phyloP scores from a whole-genome alignment of 2,329 filamentous ascomycete species.

The Biscogniauxia marginata region DNA sequence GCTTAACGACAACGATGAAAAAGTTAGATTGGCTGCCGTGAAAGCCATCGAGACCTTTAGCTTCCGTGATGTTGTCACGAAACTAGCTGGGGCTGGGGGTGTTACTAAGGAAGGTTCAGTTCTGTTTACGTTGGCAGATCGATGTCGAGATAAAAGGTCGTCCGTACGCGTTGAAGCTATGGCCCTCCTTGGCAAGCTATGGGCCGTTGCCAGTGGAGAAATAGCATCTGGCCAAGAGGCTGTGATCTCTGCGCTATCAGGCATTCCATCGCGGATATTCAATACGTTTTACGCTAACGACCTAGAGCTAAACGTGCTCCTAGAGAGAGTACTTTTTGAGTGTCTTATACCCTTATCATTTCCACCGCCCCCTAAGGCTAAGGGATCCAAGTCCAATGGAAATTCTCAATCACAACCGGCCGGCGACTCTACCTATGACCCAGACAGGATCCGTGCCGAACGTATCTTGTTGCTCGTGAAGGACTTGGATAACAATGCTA shows the following conservation, averaged over 20 bases:
- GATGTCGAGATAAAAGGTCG: constrained; percentile 82
- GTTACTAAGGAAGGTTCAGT: constrained; percentile 75
- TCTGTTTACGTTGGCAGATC: constrained; percentile 77
- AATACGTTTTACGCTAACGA: constrained; percentile 91
- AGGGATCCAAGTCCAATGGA: constrained; percentile 61
- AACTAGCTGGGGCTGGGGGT: constrained; percentile 74
- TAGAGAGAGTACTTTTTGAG: constrained; percentile 85
- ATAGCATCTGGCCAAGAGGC: constrained; percentile 79
- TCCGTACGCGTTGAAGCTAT: constrained; percentile 84
- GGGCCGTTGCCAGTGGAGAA: constrained; percentile 90
- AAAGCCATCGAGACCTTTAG: constrained; percentile 78
- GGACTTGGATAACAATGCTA: constrained; percentile 73
- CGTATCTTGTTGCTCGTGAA: constrained; percentile 80
- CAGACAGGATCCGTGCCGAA: constrained; percentile 77
- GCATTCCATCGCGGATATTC: constrained; percentile 81
- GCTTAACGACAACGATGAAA: constrained; percentile 85
- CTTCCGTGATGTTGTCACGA: constrained; percentile 77
- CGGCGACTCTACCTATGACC: constrained; percentile 52
- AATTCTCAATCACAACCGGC: constrained; percentile 51
- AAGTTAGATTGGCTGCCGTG: constrained; percentile 85
- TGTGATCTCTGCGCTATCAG: constrained; percentile 71
- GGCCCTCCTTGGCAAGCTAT: constrained; percentile 78
- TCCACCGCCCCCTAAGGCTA: constrained; percentile 65
- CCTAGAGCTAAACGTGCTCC: constrained; percentile 75
- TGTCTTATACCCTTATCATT: constrained; percentile 86